These are phyloP conservation scores for Escovopsis sp. DNA, from an alignment of 2,329 filamentous ascomycete species.

Conservation along the genomic window DNA sequence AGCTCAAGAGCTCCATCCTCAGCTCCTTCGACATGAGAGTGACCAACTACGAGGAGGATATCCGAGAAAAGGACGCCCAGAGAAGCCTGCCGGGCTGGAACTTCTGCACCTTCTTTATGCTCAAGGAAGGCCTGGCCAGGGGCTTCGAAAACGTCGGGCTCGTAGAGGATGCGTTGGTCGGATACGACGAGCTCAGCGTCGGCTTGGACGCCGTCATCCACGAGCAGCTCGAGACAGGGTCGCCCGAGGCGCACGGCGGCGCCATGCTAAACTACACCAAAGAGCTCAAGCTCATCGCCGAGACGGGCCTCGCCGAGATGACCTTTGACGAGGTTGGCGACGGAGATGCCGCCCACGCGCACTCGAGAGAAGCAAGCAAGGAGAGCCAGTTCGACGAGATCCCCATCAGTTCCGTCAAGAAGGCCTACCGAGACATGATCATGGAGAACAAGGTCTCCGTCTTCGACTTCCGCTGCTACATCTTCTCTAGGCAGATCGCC, in stretches of 20 bases:
- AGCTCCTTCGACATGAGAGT: constrained; percentile 84
- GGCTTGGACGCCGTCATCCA: constrained; percentile 72
- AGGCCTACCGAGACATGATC: constrained; percentile 83
- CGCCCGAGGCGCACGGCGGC: constrained; percentile 52
- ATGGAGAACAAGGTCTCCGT: constrained; percentile 88
- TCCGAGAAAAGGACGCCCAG: constrained; percentile 84
- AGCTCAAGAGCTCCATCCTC: constrained; percentile 77
- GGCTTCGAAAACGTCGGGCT: constrained; percentile 94
- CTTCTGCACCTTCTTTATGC: constrained; percentile 96
- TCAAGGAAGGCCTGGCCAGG: constrained; percentile 86
- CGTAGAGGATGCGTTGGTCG: constrained; percentile 85
- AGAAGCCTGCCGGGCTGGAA: constrained; percentile 89
- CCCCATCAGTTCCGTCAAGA: constrained; percentile 48
- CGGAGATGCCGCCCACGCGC: constrained; percentile 34
- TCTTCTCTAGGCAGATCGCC: constrained; percentile 79
- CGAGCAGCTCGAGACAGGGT: constrained; percentile 49
- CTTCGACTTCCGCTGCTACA: constrained; percentile 88
- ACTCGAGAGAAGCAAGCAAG: constrained; percentile 24
- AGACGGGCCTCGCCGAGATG: constrained; percentile 28
- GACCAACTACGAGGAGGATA: constrained; percentile 91
- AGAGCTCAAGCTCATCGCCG: constrained; percentile 49
- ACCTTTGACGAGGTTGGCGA: constrained; percentile 17
- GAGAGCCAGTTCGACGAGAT: constrained; percentile 37
- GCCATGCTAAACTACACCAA: constrained; percentile 59
- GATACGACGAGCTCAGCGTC: constrained; percentile 85